Conservation (phyloP, 306 rosid genomes). For the Trifolium dubium region DNA sequence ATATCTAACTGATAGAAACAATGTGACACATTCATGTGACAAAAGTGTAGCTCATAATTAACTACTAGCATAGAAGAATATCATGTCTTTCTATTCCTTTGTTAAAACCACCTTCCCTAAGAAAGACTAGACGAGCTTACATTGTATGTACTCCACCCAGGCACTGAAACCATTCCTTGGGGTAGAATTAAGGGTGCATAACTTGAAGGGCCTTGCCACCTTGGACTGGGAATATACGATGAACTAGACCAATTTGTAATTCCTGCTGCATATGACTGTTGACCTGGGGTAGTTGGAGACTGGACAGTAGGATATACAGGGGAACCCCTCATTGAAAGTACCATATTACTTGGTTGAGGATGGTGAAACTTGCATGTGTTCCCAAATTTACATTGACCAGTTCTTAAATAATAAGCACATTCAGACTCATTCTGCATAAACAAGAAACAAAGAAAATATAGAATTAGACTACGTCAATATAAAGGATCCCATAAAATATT, state of each 20-base stretch:
- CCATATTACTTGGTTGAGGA: conserved; percentile 91
- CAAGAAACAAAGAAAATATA: conserved; percentile 32
- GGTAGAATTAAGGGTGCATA: conserved; percentile 86
- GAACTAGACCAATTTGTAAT: conserved; percentile 92
- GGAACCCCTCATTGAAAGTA: conserved; percentile 85
- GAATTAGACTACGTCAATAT: conserved; percentile 31
- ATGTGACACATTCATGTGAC: not conserved
- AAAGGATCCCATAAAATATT: conserved; percentile 31
- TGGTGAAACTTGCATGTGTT: conserved; percentile 96
- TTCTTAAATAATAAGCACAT: conserved; percentile 92
- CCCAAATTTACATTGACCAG: conserved; percentile 95
- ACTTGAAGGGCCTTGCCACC: conserved; percentile 97
- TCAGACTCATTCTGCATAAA: conserved; percentile 73
- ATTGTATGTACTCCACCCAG: conserved; percentile 85
- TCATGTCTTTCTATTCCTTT: conserved; percentile 32
- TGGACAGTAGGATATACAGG: conserved; percentile 85
- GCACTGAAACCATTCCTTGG: conserved; percentile 94
- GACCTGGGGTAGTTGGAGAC: conserved; percentile 91
- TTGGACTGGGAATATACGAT: conserved; percentile 87
- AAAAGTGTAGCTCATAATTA: conserved; percentile 25
- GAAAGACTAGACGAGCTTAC: conserved; percentile 60
- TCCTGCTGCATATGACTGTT: conserved; percentile 85
- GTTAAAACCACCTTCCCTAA: conserved; percentile 19
- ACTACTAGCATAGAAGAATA: conserved; percentile 26
- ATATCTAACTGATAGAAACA: conserved; percentile 11